Evolutionary conservation across 257 asterid genomes (phyloP), one percentile per base, ranked within the genome.

Genomic region (Euphrasia confusa): DNA sequence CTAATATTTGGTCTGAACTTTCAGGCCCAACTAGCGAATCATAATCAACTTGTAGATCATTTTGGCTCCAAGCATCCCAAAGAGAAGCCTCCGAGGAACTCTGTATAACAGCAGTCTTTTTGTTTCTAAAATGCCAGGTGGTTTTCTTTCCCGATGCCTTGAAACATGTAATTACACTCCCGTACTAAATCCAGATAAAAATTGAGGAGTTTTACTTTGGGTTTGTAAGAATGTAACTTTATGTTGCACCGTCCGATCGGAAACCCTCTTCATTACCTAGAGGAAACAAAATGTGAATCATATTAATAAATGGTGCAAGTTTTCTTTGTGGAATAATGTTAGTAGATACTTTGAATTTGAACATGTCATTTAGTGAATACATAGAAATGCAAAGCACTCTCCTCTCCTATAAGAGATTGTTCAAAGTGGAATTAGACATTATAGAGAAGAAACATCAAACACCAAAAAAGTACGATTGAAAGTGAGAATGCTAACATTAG

Each of bases 51-150:
- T 21, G 66, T 74, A 3, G 97, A 89, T 79, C 98, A 92, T 72
- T 92, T 84, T 39, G 79, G 80, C 65, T 92, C 98, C 48, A 92
- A 92, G 80, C 96, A 89, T 75, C 97, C 98, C 7, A 92, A 92
- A 74, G 98, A 92, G 72, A 78, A 75, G 71, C 83, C 95, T 56
- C 95, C 93, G 57, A 81, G 89, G 77, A 81, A 75, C 80, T 92
- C 95, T 1, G 86, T 68, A 66, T 85, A 84, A 78, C 75, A 84
- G 78, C 74, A 44, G 56, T 66, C 49, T 47, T 5, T 59, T 8
- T 45, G 60, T 60, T 24, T 66, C 61, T 47, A 48, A 40, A 49
- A 10, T 21, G n/a, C 21, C 57, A 17, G 14, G 9, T 59, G 40
- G 40, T 63, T 55, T 6, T 33, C 59, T 55, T 49, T 57, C 53